A percentile compares a stretch with the other conserved stretches of the same genome.
phyloP scores from a whole-genome alignment of 2,329 filamentous ascomycete genomes.

The Didymellaceae sp. region DNA sequence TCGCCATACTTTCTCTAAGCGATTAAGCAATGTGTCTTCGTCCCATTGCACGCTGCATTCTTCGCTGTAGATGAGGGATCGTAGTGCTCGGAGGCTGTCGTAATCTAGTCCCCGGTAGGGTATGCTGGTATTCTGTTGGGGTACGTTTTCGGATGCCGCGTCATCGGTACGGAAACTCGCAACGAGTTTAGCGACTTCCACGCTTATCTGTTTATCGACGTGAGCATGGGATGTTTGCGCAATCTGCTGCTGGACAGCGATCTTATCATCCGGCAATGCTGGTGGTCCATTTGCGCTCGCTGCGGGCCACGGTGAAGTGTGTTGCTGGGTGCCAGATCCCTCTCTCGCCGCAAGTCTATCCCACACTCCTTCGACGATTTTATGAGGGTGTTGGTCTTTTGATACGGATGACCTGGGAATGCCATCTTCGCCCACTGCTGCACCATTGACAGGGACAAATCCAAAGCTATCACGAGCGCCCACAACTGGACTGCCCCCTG shows the following conservation, averaged over 20 bases:
- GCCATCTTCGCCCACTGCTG: constrained; percentile 4
- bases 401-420: constrained; percentile 16
- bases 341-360: constrained; percentile 25
- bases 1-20: constrained; percentile 41
- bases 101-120: constrained; percentile 40
- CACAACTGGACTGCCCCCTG: constrained; percentile 36
- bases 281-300: constrained; percentile 13
- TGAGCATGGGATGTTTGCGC: constrained; percentile 28
- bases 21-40: constrained; percentile 39
- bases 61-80: constrained; percentile 41
- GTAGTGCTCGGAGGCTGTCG: constrained; percentile 39
- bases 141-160: constrained; percentile 26
- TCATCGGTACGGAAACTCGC: constrained; percentile 36
- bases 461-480: constrained; percentile 26
- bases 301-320: constrained; percentile 20
- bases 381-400: constrained; percentile 21
- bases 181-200: constrained; percentile 38
- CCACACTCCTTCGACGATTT: constrained; percentile 35
- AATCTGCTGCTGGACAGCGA: constrained; percentile 30
- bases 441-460: constrained; percentile 20
- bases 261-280: constrained; percentile 20
- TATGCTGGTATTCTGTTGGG: constrained; percentile 26
- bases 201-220: constrained; percentile 35
- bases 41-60: constrained; percentile 31
- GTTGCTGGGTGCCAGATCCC: constrained; percentile 23